Evolutionary conservation across 176 grass and related monocot genomes (phyloP).

Genomic region (Triticum dicoccoides): DNA sequence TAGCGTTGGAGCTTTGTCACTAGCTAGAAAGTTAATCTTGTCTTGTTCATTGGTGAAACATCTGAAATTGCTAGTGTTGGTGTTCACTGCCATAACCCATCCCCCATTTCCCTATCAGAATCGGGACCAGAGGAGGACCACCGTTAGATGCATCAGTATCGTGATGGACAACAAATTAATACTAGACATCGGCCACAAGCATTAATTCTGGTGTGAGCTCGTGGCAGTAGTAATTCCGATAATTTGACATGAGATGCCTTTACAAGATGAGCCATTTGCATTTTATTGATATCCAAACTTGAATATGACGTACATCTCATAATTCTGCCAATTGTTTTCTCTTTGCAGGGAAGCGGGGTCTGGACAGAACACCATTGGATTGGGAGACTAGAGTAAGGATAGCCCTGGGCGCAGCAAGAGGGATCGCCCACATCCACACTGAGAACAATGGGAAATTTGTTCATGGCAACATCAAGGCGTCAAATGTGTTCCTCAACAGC

Average conservation of each 20-base stretch:
- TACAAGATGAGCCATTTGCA: neutral
- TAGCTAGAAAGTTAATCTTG: neutral
- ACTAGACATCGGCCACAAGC: neutral
- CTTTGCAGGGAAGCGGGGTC: slow-evolving; percentile 75
- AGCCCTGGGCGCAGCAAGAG: slow-evolving; percentile 78
- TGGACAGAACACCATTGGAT: slow-evolving; percentile 71
- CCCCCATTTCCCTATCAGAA: slow-evolving; percentile 9
- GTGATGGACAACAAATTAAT: neutral
- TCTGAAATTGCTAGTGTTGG: slow-evolving; percentile 4
- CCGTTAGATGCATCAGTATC: neutral
- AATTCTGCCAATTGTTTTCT: neutral
- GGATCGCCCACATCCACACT: slow-evolving; percentile 67
- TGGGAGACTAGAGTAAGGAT: slow-evolving; percentile 91
- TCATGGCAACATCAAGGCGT: slow-evolving; percentile 94
- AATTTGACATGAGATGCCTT: slow-evolving; percentile 1
- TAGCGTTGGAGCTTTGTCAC: neutral
- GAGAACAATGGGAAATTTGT: slow-evolving; percentile 93
- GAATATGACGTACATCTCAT: neutral
- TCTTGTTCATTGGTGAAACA: slow-evolving; percentile 8
- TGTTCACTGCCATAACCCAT: slow-evolving; percentile 25
- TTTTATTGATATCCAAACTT: neutral
- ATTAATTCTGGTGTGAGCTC: neutral
- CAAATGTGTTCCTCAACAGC: slow-evolving; percentile 78
- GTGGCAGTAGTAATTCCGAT: neutral
- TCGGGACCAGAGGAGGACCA: slow-evolving; percentile 11